Conservation (phyloP, 805 yeast species). For the Candida orba region DNA sequence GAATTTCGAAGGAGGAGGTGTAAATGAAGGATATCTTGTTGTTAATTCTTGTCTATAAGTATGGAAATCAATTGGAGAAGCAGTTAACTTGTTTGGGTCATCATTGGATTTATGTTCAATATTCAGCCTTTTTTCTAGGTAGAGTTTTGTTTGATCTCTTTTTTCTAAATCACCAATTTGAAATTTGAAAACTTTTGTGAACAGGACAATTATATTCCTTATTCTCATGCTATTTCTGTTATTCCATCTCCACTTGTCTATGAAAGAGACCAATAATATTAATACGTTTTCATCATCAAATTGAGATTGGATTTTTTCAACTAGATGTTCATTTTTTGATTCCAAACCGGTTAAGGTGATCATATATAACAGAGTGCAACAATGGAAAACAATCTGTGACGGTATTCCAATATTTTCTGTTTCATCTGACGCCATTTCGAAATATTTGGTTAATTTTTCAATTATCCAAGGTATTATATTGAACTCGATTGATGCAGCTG, state of each 20-base stretch:
- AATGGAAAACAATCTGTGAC: constrained; percentile 12
- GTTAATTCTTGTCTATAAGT: constrained; percentile 68
- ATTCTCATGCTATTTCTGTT: constrained; percentile 38
- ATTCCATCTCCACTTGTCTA: constrained; percentile 66
- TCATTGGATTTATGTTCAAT: constrained; percentile 17
- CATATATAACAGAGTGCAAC: constrained; percentile 11
- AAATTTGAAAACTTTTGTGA: constrained; percentile 47
- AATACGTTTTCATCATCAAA: constrained; percentile 34
- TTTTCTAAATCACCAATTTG: constrained; percentile 53
- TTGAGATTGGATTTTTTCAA: constrained; percentile 4
- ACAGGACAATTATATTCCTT: constrained; percentile 46
- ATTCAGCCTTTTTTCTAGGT: constrained; percentile 35
- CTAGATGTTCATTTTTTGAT: constrained; percentile 1
- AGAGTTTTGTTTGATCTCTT: constrained; percentile 37
- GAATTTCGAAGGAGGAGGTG: constrained; percentile 41
- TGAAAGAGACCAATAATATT: constrained; percentile 35
- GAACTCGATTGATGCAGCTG: constrained; percentile 4
- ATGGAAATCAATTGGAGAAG: constrained; percentile 82
- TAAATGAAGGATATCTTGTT: constrained; percentile 68
- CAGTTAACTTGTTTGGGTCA: constrained; percentile 31
- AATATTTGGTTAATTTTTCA: constrained; percentile 3
- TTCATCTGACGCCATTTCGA: constrained; percentile 4
- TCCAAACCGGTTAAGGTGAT: constrained; percentile 7
- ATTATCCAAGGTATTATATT: constrained; percentile 7
- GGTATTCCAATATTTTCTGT: constrained; percentile 3